Evolutionary conservation across 164 flowering plant genomes (phyloP), one percentile per base, ranked within the genome.

Genomic region (Aristolochia fimbriata): DNA sequence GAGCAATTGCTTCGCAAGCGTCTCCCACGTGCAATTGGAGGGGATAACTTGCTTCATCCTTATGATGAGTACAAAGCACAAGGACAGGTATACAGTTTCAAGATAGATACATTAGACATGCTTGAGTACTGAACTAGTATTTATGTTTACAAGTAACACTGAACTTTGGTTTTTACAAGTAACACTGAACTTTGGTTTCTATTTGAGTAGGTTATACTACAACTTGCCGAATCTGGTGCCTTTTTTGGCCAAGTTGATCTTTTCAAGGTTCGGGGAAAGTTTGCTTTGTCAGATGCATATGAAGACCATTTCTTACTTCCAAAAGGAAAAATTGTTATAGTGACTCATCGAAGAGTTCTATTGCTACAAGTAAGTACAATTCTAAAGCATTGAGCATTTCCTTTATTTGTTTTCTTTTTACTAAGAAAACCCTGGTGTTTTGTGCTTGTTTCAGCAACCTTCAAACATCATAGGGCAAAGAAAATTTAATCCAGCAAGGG

Each of bases 281-380:
- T 94, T 79, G 97, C 97, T 47, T 70, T 94, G 54, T 76, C 99
- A 46, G 99, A 94, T 82, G 94, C 99, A n/a, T 94, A 91, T 72
- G 97, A 91, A 81, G 84, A 85, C 66, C 99, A 94, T 60, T 94
- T 91, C 66, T 47, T 80, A 58, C 97, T 94, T 49, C 96, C 88
- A 6, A 87, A 91, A 68, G 96, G 91, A 55, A 86, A 81, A 73
- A 77, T 88, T 23, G 68, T 86, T 47, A 53, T 83, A 54, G 77
- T 94, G 60, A 94, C 99, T 50, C 99, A 94, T 71, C 85, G 97
- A 57, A 74, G 99, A 76, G 85, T 83, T 56, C 55, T 94, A 59
- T 69, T 91, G 57, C 50, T 94, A 71, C 96, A 94, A 69, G 99
- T 94, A 76, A 31, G 89, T 71, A 10, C 23, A 17, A 1, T 64